Percentiles rank a stretch among this genome's conserved stretches.
Evolutionary conservation across 257 asterid genomes (phyloP).

Genomic region (Rhazya stricta): DNA sequence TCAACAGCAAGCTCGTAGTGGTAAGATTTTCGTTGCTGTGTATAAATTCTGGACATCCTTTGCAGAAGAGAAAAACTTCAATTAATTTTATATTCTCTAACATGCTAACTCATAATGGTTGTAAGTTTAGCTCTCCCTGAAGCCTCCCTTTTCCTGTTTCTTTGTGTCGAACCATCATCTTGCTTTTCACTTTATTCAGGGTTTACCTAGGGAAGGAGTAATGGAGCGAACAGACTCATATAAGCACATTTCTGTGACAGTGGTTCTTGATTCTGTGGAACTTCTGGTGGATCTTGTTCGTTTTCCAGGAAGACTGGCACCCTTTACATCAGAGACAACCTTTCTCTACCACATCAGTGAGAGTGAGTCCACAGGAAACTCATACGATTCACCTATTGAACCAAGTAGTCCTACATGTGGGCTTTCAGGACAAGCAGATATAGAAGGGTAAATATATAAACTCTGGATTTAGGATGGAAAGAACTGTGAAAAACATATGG

Average conservation of each 20-base stretch:
- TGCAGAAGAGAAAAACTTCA: not conserved
- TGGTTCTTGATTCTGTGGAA: constrained; percentile 65
- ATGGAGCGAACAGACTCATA: constrained; percentile 58
- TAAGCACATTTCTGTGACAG: constrained; percentile 64
- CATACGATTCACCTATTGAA: constrained; percentile 79
- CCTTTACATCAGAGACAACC: constrained; percentile 59
- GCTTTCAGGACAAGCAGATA: constrained; percentile 49
- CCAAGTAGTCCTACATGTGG: constrained; percentile 75
- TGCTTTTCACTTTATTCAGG: constrained; percentile 35
- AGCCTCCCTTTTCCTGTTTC: not conserved
- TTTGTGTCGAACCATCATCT: not conserved
- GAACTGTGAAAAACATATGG: not conserved
- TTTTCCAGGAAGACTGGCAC: constrained; percentile 75
- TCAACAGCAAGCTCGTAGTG: constrained; percentile 78
- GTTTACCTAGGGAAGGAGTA: constrained; percentile 66
- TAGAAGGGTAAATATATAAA: constrained; percentile 62
- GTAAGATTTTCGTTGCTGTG: constrained; percentile 44
- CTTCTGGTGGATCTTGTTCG: constrained; percentile 77
- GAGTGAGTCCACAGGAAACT: constrained; percentile 71
- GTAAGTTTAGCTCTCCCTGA: not conserved
- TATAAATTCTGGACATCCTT: not conserved
- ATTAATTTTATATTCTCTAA: not conserved
- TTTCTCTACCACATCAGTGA: constrained; percentile 64
- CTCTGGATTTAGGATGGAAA: not conserved
- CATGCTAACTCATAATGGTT: not conserved